Percentiles rank a stretch among this genome's conserved stretches.
phyloP scores from a whole-genome alignment of 1,284 basidiomycete genomes.

The Apiotrichum veenhuisii region DNA sequence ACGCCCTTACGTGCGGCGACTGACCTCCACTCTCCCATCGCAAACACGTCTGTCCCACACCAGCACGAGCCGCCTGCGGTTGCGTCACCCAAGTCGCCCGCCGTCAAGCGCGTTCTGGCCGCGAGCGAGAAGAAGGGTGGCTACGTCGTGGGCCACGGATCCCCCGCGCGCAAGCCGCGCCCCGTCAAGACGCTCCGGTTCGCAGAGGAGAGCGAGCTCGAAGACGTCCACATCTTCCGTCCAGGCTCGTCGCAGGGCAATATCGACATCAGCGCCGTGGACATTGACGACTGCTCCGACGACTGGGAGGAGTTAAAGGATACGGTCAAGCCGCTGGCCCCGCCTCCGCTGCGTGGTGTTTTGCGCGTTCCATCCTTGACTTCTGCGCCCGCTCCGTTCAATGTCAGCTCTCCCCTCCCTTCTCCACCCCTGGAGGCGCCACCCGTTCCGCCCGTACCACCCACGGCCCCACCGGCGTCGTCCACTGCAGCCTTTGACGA shows the following conservation, averaged over 20 bases:
- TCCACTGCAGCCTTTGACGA: neutral
- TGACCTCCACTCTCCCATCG: neutral
- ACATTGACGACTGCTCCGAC: constrained; percentile 2
- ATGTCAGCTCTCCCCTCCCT: neutral
- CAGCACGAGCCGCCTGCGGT: neutral
- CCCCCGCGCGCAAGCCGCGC: constrained; percentile 6
- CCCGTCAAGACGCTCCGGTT: constrained; percentile 4
- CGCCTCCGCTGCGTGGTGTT: neutral
- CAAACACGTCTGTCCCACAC: neutral
- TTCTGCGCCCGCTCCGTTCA: constrained; percentile 4
- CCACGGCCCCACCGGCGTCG: neutral
- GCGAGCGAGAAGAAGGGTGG: constrained; percentile 11
- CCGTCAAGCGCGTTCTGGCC: constrained; percentile 7
- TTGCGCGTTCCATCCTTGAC: neutral
- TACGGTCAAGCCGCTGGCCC: constrained; percentile 1
- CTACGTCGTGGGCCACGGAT: constrained; percentile 6
- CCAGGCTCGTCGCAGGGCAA: constrained; percentile 6
- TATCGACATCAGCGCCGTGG: neutral
- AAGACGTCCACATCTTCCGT: constrained; percentile 6
- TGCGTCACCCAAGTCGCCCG: constrained; percentile 7
- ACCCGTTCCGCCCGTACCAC: neutral
- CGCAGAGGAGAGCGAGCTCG: constrained; percentile 11
- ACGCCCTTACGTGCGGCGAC: constrained; percentile 1
- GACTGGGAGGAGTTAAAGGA: constrained; percentile 19
- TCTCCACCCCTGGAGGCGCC: neutral